phyloP scores from a whole-genome alignment of 202 grass and related monocot genomes.

The Setaria viridis region DNA sequence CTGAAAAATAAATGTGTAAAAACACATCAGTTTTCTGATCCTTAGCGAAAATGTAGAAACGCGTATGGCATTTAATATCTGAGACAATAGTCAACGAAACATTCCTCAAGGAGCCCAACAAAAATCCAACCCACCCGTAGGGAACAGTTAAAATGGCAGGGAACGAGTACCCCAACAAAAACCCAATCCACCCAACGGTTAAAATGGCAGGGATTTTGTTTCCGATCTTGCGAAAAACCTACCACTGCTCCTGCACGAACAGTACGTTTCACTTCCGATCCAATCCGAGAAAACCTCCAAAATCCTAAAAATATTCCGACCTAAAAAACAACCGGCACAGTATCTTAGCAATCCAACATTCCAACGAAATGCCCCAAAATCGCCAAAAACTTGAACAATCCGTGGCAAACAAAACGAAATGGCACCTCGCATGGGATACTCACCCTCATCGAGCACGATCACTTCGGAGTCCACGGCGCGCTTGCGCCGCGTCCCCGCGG shows the following conservation, averaged over 20 bases:
- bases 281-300: neutral
- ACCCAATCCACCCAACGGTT: neutral
- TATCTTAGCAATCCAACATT: neutral
- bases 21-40: neutral
- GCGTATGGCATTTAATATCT: neutral
- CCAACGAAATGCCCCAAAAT: neutral
- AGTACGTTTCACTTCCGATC: neutral
- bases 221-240: neutral
- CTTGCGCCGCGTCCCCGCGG: neutral
- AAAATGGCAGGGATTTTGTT: neutral
- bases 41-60: neutral
- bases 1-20: neutral
- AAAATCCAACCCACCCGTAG: too few species aligned
- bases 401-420: neutral
- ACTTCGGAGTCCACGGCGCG: neutral
- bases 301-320: neutral
- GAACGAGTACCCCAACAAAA: neutral
- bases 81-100: neutral
- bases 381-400: neutral
- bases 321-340: neutral
- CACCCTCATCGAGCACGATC: slow-evolving; percentile 28
- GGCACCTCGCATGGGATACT: neutral
- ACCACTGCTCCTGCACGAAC: neutral
- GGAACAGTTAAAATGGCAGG: too few species aligned
- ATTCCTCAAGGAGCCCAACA: neutral